phyloP scores from a whole-genome alignment of 805 yeast species.

The Lipomyces spencermartinsiae region DNA sequence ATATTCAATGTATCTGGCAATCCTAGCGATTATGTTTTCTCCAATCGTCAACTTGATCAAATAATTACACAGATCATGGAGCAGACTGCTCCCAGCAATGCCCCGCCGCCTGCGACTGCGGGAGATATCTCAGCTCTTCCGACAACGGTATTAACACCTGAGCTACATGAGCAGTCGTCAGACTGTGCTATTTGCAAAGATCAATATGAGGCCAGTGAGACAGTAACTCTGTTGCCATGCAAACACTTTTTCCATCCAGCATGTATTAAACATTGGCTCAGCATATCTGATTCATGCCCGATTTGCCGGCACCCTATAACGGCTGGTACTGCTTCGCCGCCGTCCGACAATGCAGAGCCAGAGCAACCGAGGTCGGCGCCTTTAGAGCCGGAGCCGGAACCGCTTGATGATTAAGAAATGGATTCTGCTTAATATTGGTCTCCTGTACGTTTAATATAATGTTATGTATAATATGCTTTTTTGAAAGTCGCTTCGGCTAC shows the following conservation, averaged over 20 bases:
- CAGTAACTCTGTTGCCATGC: slow-evolving; percentile 36
- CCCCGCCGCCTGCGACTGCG: slow-evolving; percentile 36
- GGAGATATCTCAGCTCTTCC: slow-evolving; percentile 24
- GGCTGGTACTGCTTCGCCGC: neutral
- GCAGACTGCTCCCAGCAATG: slow-evolving; percentile 26
- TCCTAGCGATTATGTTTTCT: slow-evolving; percentile 35
- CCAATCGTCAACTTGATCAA: slow-evolving; percentile 36
- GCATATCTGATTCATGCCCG: slow-evolving; percentile 39
- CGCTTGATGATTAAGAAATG: neutral
- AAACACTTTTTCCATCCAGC: slow-evolving; percentile 37
- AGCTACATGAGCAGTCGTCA: slow-evolving; percentile 14
- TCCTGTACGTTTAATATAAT: neutral
- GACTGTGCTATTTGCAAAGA: slow-evolving; percentile 41
- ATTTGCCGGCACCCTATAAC: slow-evolving; percentile 25
- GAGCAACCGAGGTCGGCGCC: neutral
- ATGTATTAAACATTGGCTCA: slow-evolving; percentile 40
- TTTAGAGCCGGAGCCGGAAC: neutral
- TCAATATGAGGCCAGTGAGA: slow-evolving; percentile 18
- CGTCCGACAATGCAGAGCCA: neutral
- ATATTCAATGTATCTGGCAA: slow-evolving; percentile 33
- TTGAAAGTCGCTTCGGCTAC: neutral
- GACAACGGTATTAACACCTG: slow-evolving; percentile 7
- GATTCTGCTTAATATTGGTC: neutral
- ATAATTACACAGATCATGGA: slow-evolving; percentile 39
- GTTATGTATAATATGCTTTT: neutral